Evolutionary conservation across 768 basidiomycete species (phyloP).

Genomic region (Suillus spraguei): DNA sequence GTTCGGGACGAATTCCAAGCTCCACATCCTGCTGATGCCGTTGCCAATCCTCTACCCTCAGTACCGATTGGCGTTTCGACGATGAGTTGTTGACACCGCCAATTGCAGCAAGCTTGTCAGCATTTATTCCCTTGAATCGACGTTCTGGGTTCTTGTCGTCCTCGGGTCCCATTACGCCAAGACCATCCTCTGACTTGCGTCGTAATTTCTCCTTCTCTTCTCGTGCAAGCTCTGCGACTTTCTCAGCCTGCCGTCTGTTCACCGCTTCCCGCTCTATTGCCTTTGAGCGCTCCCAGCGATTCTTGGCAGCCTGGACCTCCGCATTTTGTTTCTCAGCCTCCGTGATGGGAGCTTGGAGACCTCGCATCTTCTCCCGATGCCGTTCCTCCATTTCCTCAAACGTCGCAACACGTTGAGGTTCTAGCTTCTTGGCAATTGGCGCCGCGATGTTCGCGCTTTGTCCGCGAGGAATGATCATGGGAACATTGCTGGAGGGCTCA

Average conservation of each 20-base stretch:
- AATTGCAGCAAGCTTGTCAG: constrained; percentile 55
- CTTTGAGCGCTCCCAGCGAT: constrained; percentile 83
- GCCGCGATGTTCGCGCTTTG: constrained; percentile 31
- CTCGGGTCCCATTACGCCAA: constrained; percentile 35
- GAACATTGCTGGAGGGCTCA: constrained; percentile 38
- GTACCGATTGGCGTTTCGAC: constrained; percentile 66
- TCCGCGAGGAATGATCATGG: constrained; percentile 50
- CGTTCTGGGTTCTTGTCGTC: constrained; percentile 34
- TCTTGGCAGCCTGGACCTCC: constrained; percentile 71
- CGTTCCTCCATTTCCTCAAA: constrained; percentile 88
- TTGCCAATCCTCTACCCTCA: constrained; percentile 90
- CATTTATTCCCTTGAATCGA: constrained; percentile 55
- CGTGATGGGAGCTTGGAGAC: constrained; percentile 84
- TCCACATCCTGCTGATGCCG: constrained; percentile 60
- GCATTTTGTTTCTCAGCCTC: constrained; percentile 77
- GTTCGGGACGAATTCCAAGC: constrained; percentile 31
- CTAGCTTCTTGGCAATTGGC: constrained; percentile 51
- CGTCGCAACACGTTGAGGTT: constrained; percentile 61
- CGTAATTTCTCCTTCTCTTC: constrained; percentile 46
- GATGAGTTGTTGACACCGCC: constrained; percentile 29
- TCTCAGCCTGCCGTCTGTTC: constrained; percentile 71
- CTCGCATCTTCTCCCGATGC: constrained; percentile 81
- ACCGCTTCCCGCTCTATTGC: constrained; percentile 75
- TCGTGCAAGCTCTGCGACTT: constrained; percentile 47
- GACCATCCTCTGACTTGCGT: constrained; percentile 46